Percentiles rank a stretch among this genome's conserved stretches.
phyloP scores from a whole-genome alignment of 2,329 filamentous ascomycete genomes.

The Ilyonectria sp. region DNA sequence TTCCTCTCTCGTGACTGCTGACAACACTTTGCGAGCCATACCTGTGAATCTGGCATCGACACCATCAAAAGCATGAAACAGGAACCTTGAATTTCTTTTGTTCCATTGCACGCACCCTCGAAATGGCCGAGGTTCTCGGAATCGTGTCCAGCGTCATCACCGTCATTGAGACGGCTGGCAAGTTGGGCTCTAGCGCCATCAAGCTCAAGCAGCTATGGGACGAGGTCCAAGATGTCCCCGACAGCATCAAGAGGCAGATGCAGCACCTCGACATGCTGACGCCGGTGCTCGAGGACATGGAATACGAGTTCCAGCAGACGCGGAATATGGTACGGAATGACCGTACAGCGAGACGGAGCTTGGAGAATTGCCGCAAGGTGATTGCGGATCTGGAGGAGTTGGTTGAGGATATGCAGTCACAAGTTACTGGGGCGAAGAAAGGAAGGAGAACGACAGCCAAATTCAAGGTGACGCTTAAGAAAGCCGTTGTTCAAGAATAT shows the following conservation, averaged over 20 bases:
- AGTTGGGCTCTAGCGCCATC: constrained; percentile 27
- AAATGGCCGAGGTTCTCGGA: constrained; percentile 38
- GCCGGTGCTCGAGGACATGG: constrained; percentile 27
- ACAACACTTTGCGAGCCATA: neutral
- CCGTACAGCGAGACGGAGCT: constrained; percentile 10
- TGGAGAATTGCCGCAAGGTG: constrained; percentile 24
- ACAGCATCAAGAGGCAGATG: constrained; percentile 11
- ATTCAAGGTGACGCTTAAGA: constrained; percentile 29
- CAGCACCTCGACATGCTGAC: neutral
- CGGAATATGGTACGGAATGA: neutral
- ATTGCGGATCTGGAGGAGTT: constrained; percentile 15
- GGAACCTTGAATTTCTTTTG: too few species aligned
- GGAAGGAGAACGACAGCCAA: neutral
- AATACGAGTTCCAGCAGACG: constrained; percentile 18
- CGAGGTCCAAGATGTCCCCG: constrained; percentile 31
- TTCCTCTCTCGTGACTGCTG: neutral
- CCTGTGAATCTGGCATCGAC: neutral
- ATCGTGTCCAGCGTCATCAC: constrained; percentile 36
- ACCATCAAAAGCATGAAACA: neutral
- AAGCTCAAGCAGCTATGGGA: constrained; percentile 37
- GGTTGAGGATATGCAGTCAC: constrained; percentile 18
- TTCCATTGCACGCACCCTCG: too few species aligned
- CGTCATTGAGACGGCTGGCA: constrained; percentile 31
- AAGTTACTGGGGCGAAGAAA: neutral
- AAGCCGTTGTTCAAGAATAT: constrained; percentile 22